Base-by-base conservation (phyloP, 2,329 filamentous ascomycete species). In the Xylariaceae sp. region DNA sequence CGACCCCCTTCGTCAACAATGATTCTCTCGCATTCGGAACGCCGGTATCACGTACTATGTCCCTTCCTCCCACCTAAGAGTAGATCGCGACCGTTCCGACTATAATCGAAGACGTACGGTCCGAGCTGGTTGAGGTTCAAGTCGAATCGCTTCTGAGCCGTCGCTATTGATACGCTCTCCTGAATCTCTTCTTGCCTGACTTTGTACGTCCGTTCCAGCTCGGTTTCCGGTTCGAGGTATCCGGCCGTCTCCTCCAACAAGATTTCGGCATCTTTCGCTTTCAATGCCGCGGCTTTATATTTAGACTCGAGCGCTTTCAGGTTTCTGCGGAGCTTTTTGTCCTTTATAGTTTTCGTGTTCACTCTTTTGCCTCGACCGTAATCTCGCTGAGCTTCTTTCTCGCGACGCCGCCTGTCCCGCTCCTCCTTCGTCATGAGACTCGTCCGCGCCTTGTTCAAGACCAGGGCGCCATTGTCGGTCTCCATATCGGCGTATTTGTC, bases 261-360 rank as follows among this genome's bases (percentile, higher is more conserved):
- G 41, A 98, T 92, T 65, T 98, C 92, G 15, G 90, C 88, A 70
- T 96, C 90, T 65, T 95, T 94, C 12, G 92, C 88, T 61, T 85
- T 83, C 24, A 94, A 64, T 1, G 85, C 70, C 1, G 90, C 90
- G 53, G 83, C 76, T 55, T 88, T 78, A 65, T 88, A 90, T 62
- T 92, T 92, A 43, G 69, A 69, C 60, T 98, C 92, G 31, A 96
- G 73, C 2, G 72, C 72, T 57, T 81, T 83, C 34, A 98, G 67
- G 49, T 87, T 94, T 9, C 79, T 76, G 34, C 88, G 83, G 47
- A 97, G 66, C 62, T 97, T 98, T 73, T 86, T 94, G 70, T 97
- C 88, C 55, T 81, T 85, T 54, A 95, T 78, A 7, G 69, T 71
- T 56, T 83, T 83, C 31, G 82, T 73, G 42, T 83, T 74, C 52